Base-by-base conservation (phyloP, 148 eudicot species). In the Beta vulgaris region DNA sequence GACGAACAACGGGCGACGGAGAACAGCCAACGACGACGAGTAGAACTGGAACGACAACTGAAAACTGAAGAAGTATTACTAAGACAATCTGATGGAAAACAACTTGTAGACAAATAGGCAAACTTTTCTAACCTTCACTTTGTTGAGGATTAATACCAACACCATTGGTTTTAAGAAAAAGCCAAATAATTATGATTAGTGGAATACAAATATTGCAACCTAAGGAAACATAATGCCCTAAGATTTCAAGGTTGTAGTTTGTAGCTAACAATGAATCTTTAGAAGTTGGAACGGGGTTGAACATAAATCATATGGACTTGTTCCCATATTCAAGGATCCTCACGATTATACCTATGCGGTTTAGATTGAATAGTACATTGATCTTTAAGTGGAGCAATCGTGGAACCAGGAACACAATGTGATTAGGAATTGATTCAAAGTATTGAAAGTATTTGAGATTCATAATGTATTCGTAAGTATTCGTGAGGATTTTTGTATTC, bases 81-180 rank as follows among this genome's bases (percentile, higher is more conserved):
- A 32, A 35, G 60, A 1, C 44, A 9, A 46, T n/a, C 32, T 5
- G 6, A 25, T 36, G 44, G 25, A 16, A 66, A n/a, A 25, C n/a
- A n/a, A 42, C 26, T 21, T 34, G 37, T 46, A 60, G 66, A 77
- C 11, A 62, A 71, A 64, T 29, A 2, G 14, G 64, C 37, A 69
- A 72, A 67, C 53, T 67, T 42, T 26, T 40, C 82, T 75, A 82
- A 94, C 98, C 98, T 66, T 96, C 98, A 85, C 98, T 94, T 80
- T 94, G 97, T 73, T 94, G 98, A 80, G 98, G 98, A 86, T 92
- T 94, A 73, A 94, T 94, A 82, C 98, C 98, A 21, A 94, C 98
- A 44, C 97, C 98, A 89, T 95, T 97, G 92, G 96, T 80, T 76
- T 19, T 57, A 16, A 86, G 10, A 34, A 83, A 54, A 69, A 68